Evolutionary conservation across 495 filamentous ascomycete genomes (phyloP).

Genomic region (Margaritispora aquatica): DNA sequence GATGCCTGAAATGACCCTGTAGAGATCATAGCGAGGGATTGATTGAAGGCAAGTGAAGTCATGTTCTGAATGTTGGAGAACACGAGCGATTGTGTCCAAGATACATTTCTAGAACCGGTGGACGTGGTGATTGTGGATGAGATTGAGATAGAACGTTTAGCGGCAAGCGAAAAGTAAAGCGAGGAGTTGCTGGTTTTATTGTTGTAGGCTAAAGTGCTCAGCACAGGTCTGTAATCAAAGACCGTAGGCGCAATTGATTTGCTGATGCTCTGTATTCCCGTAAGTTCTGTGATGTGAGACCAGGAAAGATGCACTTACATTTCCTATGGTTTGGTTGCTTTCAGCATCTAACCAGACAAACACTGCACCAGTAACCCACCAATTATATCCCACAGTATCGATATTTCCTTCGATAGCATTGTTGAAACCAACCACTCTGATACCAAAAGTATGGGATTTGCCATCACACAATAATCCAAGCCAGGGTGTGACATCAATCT

Average conservation of each 20-base stretch:
- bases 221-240: not conserved
- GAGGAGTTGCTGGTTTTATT: not conserved
- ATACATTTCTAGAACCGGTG: not conserved
- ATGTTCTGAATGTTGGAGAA: slow-evolving; percentile 4
- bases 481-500: slow-evolving; percentile 63
- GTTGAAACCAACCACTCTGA: slow-evolving; percentile 16
- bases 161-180: not conserved
- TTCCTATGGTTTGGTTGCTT: slow-evolving; percentile 1
- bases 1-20: not conserved
- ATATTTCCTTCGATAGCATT: slow-evolving; percentile 34
- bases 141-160: not conserved
- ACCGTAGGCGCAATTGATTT: not conserved
- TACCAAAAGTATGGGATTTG: slow-evolving; percentile 7
- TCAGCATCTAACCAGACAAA: slow-evolving; percentile 59
- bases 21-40: not conserved
- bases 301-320: not conserved
- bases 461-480: slow-evolving; percentile 15
- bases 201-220: not conserved
- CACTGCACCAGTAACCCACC: slow-evolving; percentile 74
- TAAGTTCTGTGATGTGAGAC: not conserved
- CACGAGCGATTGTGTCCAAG: slow-evolving; percentile 1
- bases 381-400: slow-evolving; percentile 53
- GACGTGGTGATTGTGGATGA: not conserved
- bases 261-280: not conserved
- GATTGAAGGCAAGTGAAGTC: not conserved